phyloP scores from a whole-genome alignment of 2,329 filamentous ascomycete genomes.

The Colletotrichum viniferum region DNA sequence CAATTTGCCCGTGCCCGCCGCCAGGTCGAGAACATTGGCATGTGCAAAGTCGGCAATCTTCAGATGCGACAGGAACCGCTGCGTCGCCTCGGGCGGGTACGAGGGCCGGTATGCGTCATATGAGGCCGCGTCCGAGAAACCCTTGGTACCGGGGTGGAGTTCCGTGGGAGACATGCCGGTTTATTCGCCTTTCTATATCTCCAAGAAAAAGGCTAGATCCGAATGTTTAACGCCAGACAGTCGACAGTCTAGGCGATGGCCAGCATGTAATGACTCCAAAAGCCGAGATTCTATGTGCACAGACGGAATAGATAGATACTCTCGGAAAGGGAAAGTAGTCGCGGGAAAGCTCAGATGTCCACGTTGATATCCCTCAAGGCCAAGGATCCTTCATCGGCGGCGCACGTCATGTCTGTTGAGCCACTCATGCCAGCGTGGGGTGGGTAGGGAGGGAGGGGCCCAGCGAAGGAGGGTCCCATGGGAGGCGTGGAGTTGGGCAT shows the following conservation, averaged over 20 bases:
- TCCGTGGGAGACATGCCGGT: slow-evolving; percentile 19
- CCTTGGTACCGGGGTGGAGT: slow-evolving; percentile 60
- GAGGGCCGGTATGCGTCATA: slow-evolving; percentile 74
- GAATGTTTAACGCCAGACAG: background rate
- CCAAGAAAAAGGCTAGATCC: background rate
- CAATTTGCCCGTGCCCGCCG: slow-evolving; percentile 73
- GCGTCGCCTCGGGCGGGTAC: slow-evolving; percentile 64
- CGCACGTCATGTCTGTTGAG: slow-evolving; percentile 4
- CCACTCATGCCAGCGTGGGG: background rate
- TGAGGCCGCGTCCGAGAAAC: slow-evolving; percentile 66
- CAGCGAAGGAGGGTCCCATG: background rate
- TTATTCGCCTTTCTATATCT: background rate
- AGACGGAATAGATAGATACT: background rate
- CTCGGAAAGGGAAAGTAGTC: background rate
- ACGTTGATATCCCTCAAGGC: background rate
- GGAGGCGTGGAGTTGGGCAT: background rate
- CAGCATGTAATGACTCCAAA: background rate
- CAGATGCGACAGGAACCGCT: slow-evolving; percentile 61
- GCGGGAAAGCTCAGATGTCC: background rate
- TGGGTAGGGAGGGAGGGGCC: background rate
- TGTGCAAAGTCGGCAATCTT: slow-evolving; percentile 49
- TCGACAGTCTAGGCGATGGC: background rate
- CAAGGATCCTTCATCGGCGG: background rate
- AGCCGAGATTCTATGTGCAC: background rate
- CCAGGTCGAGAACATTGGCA: slow-evolving; percentile 66